Base-by-base conservation (phyloP, 2,329 filamentous ascomycete genomes). In the Allantophomopsis lycopodina region DNA sequence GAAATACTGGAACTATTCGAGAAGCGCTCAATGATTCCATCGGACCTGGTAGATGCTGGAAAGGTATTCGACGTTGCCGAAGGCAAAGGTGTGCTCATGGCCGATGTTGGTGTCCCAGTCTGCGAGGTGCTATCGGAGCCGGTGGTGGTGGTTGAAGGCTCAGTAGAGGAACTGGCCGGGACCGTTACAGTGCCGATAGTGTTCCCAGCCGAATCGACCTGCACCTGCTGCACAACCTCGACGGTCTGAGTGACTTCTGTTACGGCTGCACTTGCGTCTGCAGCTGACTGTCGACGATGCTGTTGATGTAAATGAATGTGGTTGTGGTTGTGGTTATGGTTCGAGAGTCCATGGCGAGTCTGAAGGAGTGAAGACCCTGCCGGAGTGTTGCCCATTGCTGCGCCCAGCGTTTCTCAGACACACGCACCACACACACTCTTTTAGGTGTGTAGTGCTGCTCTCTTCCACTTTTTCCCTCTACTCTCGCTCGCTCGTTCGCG, bases 281-380 rank as follows among this genome's bases (percentile, higher is more conserved):
- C 35, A 8, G 39, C 3, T 36, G 10, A 33, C 33, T 10, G 42
- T 38, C 6, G 23, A 32, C 20, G 39, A 21, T 36, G 37, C 31
- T 18, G 42, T 37, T 33, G 44, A 42, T 38, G 40, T 33, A 33
- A 20, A 40, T 37, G 32, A 35, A 34, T 39, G 36, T 49, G 46
- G 13, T 42, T 43, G 23, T 48, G 43, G 39, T 53, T 47, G 28
- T 48, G 44, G 33, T 49, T 36, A 32, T 45, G 45, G 40, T 47
- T 45, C 37, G 48, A 37, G 40, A 48, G 44, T 4, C 36, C 33
- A 32, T 40, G 40, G 21, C 35, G 46, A 43, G 51, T 49, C 53
- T 55, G 49, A 57, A 55, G 37, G 54, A 57, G 47, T 57, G 54
- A 55, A 55, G 53, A 47, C 48, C 44, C 40, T 38, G 47, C 45